These are phyloP conservation scores for Fraxinus floribunda DNA, from an alignment of 305 asterid genomes.

Conservation along the genomic window DNA sequence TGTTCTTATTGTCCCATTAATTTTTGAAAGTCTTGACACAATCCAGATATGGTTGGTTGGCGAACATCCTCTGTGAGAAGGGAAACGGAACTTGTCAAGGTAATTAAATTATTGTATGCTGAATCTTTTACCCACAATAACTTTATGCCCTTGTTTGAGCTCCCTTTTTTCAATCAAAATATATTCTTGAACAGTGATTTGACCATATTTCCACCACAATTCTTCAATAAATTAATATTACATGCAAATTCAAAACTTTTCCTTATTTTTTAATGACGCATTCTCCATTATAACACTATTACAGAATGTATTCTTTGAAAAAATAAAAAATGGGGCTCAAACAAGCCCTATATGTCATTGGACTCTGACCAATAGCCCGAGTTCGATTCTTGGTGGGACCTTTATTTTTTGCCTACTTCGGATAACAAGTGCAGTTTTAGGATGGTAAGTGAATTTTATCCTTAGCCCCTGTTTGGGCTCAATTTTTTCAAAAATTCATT, in stretches of 20 bases:
- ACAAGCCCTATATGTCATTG: background rate
- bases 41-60: constrained; percentile 94
- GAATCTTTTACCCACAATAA: background rate
- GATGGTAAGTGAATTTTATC: background rate
- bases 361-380: constrained; percentile 11
- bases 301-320: too few species aligned
- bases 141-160: background rate
- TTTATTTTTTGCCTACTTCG: background rate
- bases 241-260: too few species aligned
- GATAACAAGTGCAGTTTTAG: background rate
- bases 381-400: background rate
- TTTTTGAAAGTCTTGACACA: constrained; percentile 43
- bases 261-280: too few species aligned
- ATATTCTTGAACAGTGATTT: too few species aligned
- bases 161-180: too few species aligned
- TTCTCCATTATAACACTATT: too few species aligned
- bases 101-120: constrained; percentile 28
- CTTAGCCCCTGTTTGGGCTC: background rate
- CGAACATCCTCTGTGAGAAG: constrained; percentile 91
- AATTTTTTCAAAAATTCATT: too few species aligned
- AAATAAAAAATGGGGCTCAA: too few species aligned
- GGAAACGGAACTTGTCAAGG: constrained; percentile 78
- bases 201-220: too few species aligned
- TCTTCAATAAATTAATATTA: too few species aligned
- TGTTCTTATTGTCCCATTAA: constrained; percentile 16